Conservation (phyloP, 208 protist genomes). For the Acanthamoeba castellanii region DNA sequence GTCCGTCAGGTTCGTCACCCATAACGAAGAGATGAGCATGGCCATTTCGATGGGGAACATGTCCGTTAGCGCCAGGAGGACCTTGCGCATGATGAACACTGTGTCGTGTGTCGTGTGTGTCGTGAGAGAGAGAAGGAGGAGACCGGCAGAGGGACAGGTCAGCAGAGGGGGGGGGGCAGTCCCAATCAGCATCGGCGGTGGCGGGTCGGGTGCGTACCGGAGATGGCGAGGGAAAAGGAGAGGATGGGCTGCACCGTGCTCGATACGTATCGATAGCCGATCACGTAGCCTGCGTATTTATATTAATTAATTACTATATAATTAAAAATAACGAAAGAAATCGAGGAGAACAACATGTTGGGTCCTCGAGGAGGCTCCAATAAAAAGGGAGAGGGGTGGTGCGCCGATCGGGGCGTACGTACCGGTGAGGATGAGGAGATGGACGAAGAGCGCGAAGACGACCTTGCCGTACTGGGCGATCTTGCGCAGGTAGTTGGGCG, state of each 20-base stretch:
- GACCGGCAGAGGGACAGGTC: too few species aligned
- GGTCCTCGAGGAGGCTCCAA: too few species aligned
- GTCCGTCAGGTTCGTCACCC: slow-evolving; percentile 76
- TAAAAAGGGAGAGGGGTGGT: too few species aligned
- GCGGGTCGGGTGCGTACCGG: too few species aligned
- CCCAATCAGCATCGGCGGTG: too few species aligned
- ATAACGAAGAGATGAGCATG: slow-evolving; percentile 78
- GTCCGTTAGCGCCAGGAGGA: slow-evolving; percentile 69
- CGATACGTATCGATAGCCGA: slow-evolving; percentile 55
- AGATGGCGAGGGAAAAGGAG: slow-evolving; percentile 28
- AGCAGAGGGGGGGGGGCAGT: background rate
- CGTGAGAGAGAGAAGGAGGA: too few species aligned
- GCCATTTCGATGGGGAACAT: slow-evolving; percentile 78
- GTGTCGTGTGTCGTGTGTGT: too few species aligned
- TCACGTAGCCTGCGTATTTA: slow-evolving; percentile 7
- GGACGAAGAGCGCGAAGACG: slow-evolving; percentile 43
- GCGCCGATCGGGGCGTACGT: background rate
- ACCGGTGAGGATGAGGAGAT: slow-evolving; percentile 54
- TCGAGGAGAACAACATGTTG: background rate
- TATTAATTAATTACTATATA: background rate
- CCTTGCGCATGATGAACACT: slow-evolving; percentile 73
- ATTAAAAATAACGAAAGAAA: background rate
- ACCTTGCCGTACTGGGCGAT: slow-evolving; percentile 67
- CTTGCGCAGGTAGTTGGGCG: slow-evolving; percentile 53
- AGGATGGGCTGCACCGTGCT: slow-evolving; percentile 56